Evolutionary conservation across 192 early-diverging fungal genomes (phyloP).

Genomic region (Chytriomyces confervae): DNA sequence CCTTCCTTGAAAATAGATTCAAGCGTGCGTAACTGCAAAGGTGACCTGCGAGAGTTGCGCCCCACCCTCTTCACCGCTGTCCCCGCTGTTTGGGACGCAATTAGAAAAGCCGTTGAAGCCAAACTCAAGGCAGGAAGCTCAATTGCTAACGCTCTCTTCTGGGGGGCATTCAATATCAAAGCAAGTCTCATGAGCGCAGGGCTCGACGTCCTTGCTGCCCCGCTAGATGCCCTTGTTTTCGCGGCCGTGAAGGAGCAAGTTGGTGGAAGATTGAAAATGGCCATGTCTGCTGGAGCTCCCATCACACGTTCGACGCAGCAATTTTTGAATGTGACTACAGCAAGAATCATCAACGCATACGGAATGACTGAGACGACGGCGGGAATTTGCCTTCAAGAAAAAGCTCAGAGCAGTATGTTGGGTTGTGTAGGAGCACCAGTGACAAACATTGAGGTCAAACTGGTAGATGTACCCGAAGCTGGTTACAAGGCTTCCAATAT

Average conservation of each 20-base stretch:
- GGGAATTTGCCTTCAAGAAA: constrained; percentile 21
- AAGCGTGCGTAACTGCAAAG: constrained; percentile 64
- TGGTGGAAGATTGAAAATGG: constrained; percentile 81
- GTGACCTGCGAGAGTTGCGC: constrained; percentile 68
- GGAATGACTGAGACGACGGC: constrained; percentile 74
- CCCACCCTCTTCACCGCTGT: constrained; percentile 76
- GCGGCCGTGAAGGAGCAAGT: constrained; percentile 76
- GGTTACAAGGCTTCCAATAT: constrained; percentile 38
- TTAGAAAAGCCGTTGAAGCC: constrained; percentile 80
- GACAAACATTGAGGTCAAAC: constrained; percentile 76
- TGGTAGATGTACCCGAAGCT: constrained; percentile 64
- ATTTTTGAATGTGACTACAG: constrained; percentile 79
- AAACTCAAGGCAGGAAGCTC: constrained; percentile 63
- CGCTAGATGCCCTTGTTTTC: constrained; percentile 78
- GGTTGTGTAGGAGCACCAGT: constrained; percentile 78
- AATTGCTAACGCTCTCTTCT: constrained; percentile 71
- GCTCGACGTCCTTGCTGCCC: constrained; percentile 65
- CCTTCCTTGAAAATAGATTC: constrained; percentile 44
- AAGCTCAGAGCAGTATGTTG: constrained; percentile 27
- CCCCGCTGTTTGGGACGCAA: constrained; percentile 77
- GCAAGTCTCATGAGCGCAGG: constrained; percentile 56
- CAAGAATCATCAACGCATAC: constrained; percentile 78
- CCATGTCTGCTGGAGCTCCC: constrained; percentile 86
- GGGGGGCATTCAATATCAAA: constrained; percentile 77
- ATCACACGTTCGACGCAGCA: constrained; percentile 81